Percentiles rank a stretch among this genome's conserved stretches.
phyloP scores from a whole-genome alignment of 805 yeast genomes.

The Suhomyces xylopsoci region DNA sequence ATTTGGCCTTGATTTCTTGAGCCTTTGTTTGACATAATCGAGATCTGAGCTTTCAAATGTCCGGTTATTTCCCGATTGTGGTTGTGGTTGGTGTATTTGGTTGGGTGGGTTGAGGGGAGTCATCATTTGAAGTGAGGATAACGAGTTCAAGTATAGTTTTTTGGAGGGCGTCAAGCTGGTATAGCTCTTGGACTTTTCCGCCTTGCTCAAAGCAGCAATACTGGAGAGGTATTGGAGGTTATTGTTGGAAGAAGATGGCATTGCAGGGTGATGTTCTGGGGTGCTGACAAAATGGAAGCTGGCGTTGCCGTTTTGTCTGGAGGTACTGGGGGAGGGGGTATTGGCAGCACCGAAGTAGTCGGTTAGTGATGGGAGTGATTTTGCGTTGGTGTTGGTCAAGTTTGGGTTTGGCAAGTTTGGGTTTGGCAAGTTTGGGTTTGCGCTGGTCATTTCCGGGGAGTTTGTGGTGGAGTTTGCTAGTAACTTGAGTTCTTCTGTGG shows the following conservation, averaged over 20 bases:
- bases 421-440: conserved; percentile 5
- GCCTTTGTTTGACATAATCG: conserved; percentile 43
- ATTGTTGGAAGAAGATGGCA: conserved; percentile 29
- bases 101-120: conserved; percentile 13
- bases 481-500: conserved; percentile 50
- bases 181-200: conserved; percentile 12
- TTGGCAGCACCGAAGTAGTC: conserved; percentile 38
- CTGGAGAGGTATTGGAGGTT: conserved; percentile 36
- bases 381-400: conserved; percentile 30
- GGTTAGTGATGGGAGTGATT: conserved; percentile 50
- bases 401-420: conserved; percentile 5
- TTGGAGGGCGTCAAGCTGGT: conserved; percentile 10
- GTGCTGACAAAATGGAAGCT: conserved; percentile 4
- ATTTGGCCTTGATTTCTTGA: conserved; percentile 50
- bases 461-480: conserved; percentile 22
- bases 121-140: conserved; percentile 51
- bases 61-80: conserved; percentile 11
- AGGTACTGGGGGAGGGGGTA: neutral
- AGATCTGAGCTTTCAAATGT: conserved; percentile 44
- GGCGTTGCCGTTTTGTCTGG: neutral
- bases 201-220: conserved; percentile 32
- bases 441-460: neutral
- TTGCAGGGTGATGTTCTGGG: neutral
- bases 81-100: conserved; percentile 10
- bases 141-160: conserved; percentile 25